Conservation (phyloP, 2,329 filamentous ascomycete genomes). For the Hypocrella siamensis region DNA sequence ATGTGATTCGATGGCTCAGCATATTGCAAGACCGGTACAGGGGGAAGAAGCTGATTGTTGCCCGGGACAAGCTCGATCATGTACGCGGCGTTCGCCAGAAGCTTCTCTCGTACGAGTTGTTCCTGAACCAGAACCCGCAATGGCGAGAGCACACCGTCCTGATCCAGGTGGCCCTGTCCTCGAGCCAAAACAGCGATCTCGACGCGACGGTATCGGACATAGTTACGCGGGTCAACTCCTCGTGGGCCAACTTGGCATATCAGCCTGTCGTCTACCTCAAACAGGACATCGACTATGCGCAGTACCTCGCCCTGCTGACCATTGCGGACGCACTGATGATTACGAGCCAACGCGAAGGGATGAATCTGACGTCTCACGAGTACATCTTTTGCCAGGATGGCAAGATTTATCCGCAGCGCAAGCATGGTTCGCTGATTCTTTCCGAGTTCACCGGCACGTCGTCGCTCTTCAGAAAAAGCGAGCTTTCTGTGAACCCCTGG, state of each 20-base stretch:
- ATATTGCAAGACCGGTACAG: conserved; percentile 72
- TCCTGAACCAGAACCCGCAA: conserved; percentile 83
- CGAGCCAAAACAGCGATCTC: conserved; percentile 74
- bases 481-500: conserved; percentile 87
- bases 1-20: conserved; percentile 64
- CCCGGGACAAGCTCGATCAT: conserved; percentile 84
- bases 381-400: conserved; percentile 90
- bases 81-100: conserved; percentile 90
- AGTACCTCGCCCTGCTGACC: conserved; percentile 82
- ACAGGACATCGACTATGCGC: conserved; percentile 83
- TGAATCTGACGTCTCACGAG: conserved; percentile 93
- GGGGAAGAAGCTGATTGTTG: conserved; percentile 81
- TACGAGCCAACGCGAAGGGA: conserved; percentile 86
- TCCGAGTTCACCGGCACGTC: conserved; percentile 93
- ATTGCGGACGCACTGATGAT: conserved; percentile 89
- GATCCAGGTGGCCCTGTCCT: conserved; percentile 86
- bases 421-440: conserved; percentile 76
- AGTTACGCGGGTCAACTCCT: conserved; percentile 83
- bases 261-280: conserved; percentile 88
- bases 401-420: conserved; percentile 49
- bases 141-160: conserved; percentile 80
- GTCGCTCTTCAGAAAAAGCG: conserved; percentile 65
- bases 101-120: conserved; percentile 79
- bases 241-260: conserved; percentile 79
- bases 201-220: conserved; percentile 85